Conservation (phyloP, 306 rosid species). For the Lablab purpureus region DNA sequence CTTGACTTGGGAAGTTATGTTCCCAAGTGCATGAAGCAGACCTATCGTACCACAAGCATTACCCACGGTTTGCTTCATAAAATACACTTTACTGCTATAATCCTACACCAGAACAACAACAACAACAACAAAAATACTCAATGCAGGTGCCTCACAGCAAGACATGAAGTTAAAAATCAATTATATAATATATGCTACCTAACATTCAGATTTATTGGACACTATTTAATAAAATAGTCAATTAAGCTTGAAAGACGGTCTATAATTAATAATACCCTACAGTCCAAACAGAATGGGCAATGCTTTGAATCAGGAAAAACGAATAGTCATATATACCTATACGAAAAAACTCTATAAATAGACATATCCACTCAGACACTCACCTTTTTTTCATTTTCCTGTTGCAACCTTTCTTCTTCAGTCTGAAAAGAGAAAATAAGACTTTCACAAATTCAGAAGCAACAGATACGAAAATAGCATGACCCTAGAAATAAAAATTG, state of each 20-base stretch:
- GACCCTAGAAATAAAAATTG: background rate
- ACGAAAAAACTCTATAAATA: constrained; percentile 15
- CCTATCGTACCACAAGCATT: constrained; percentile 99
- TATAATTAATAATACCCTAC: background rate
- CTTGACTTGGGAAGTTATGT: constrained; percentile 79
- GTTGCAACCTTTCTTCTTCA: constrained; percentile 88
- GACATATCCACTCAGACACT: constrained; percentile 41
- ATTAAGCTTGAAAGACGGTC: background rate
- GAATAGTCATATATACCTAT: constrained; percentile 14
- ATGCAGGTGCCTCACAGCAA: background rate
- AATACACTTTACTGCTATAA: constrained; percentile 66
- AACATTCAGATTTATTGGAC: constrained; percentile 20
- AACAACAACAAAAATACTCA: constrained; percentile 25
- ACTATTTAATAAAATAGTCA: constrained; percentile 13
- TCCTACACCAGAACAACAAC: constrained; percentile 62
- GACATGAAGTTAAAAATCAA: constrained; percentile 8
- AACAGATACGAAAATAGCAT: background rate
- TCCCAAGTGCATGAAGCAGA: constrained; percentile 94
- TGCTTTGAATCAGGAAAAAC: constrained; percentile 1
- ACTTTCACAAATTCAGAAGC: constrained; percentile 35
- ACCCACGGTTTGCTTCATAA: constrained; percentile 91
- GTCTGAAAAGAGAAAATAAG: constrained; percentile 58
- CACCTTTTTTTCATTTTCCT: constrained; percentile 65
- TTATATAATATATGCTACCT: background rate
- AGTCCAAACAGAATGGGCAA: background rate